Evolutionary conservation across 1,284 basidiomycete species (phyloP).

Genomic region (Marasmius oreades): DNA sequence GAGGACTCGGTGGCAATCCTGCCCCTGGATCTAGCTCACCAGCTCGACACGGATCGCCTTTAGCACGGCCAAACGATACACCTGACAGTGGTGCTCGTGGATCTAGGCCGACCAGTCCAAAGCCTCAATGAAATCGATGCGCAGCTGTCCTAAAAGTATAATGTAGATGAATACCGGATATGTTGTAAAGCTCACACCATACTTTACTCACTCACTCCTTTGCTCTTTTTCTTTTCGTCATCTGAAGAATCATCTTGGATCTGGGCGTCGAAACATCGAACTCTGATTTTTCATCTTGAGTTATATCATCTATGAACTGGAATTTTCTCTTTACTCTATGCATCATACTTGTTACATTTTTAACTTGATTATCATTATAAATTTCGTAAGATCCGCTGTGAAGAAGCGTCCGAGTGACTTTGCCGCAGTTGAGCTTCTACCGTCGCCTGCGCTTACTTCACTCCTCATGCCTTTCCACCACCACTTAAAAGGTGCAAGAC

Average conservation of each 20-base stretch:
- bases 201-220: neutral
- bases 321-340: neutral
- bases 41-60: slow-evolving; percentile 37
- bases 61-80: slow-evolving; percentile 28
- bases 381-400: neutral
- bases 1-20: slow-evolving; percentile 26
- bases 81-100: slow-evolving; percentile 24
- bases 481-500: neutral
- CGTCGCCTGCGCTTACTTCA: neutral
- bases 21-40: slow-evolving; percentile 37
- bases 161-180: neutral
- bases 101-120: slow-evolving; percentile 37
- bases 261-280: neutral
- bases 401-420: neutral
- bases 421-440: neutral
- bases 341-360: neutral
- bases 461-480: neutral
- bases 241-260: neutral
- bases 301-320: neutral
- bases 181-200: neutral
- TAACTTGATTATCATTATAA: neutral
- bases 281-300: neutral
- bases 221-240: neutral
- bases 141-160: neutral
- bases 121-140: slow-evolving; percentile 16